A percentile compares a stretch with the other conserved stretches of the same genome.
phyloP scores from a whole-genome alignment of 2,329 filamentous ascomycete genomes.

The Fusarium sp. region DNA sequence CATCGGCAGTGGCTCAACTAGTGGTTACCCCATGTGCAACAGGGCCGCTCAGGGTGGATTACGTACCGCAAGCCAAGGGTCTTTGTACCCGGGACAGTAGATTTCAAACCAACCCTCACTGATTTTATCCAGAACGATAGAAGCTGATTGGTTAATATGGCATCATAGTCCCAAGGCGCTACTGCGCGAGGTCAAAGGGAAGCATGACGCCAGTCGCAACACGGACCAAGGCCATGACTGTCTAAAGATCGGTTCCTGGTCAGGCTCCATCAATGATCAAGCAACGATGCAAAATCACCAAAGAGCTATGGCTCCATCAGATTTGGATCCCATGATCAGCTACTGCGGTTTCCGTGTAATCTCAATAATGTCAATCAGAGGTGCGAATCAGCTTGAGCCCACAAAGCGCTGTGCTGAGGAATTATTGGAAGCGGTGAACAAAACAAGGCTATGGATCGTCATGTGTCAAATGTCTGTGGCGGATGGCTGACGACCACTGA shows the following conservation, averaged over 20 bases:
- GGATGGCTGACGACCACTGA: conserved; percentile 11
- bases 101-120: conserved; percentile 4
- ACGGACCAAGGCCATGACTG: conserved; percentile 16
- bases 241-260: conserved; percentile 22
- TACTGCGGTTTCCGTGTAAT: conserved; percentile 15
- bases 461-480: conserved; percentile 32
- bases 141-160: conserved; percentile 18
- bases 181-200: conserved; percentile 21
- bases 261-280: conserved; percentile 15
- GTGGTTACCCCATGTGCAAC: conserved; percentile 20
- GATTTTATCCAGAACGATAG: not conserved
- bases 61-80: conserved; percentile 21
- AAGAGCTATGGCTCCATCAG: conserved; percentile 21
- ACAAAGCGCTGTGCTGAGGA: conserved; percentile 17
- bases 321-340: conserved; percentile 20
- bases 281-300: conserved; percentile 5
- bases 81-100: not conserved
- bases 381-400: conserved; percentile 20
- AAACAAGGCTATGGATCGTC: conserved; percentile 33
- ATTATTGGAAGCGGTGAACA: conserved; percentile 38
- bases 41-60: conserved; percentile 26
- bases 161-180: conserved; percentile 15
- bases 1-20: conserved; percentile 25
- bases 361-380: conserved; percentile 18
- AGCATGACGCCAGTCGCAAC: conserved; percentile 23